Evolutionary conservation across 2,329 filamentous ascomycete genomes (phyloP), one percentile per base, ranked within the genome.

Genomic region (Purpureocillium lavendulum): DNA sequence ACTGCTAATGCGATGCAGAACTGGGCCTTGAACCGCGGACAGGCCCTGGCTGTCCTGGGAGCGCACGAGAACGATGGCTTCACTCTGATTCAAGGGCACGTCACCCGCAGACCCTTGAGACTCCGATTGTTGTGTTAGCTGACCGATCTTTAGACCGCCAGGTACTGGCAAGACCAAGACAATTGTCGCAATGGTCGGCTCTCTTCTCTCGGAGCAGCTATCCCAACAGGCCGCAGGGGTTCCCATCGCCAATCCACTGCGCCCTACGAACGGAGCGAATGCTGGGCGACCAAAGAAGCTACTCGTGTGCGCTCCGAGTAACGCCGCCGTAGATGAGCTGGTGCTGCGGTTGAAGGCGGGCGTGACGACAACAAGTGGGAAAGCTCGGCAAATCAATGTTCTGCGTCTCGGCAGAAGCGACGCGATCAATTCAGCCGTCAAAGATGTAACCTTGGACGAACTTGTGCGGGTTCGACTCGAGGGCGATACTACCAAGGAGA

Each of bases 161-260:
- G 92, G 92, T 60, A 96, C 92, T 4, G 92, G 90, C 55, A 98
- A 98, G 66, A 98, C 92, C 0, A 98, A 98, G 60, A 98, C 92
- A 0, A 98, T 98, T 44, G 78, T 94, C 40, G 92, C 90, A 26
- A 94, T 98, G 71, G 89, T 97, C 17, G 92, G 92, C 29, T 86
- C 87, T 30, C 69, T 98, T 13, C 49, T 53, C n/a, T 61, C 45
- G 11, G 64, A 62, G 43, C 60, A 59, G 50, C 56, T 53, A 44
- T 61, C 51, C 46, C 64, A 58, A 41, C 43, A 47, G 5, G 48
- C 55, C 39, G 57, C 57, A 40, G 54, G 59, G 13, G 53, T 56
- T 12, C 55, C 57, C 11, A 43, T 62, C 6, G 54, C 58, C 7
- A 51, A 46, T 11, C 54, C 59, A 2, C 13, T 56, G 31, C 54